Conservation (phyloP, 176 grass and related monocot species). For the Eremochloa ophiuroides region DNA sequence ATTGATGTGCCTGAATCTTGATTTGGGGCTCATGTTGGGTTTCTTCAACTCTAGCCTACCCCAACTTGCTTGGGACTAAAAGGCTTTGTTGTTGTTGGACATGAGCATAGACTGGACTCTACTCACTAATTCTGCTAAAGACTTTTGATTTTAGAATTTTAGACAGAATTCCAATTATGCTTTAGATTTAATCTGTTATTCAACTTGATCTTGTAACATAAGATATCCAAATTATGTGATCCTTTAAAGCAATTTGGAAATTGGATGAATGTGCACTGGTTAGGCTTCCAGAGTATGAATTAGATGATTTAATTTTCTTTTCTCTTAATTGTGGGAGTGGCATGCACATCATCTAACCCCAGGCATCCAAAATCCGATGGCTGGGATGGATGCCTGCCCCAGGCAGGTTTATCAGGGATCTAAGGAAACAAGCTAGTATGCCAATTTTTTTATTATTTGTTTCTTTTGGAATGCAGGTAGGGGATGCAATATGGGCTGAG, state of each 20-base stretch:
- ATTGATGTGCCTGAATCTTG: no score
- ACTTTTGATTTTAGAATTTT: no score
- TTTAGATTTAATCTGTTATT: neutral
- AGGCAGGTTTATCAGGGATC: neutral
- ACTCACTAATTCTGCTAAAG: no score
- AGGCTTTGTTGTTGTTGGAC: no score
- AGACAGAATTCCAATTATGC: no score
- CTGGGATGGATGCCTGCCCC: neutral
- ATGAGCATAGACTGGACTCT: no score
- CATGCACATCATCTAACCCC: neutral
- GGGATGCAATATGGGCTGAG: slow-evolving; percentile 76
- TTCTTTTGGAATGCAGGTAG: slow-evolving; percentile 50
- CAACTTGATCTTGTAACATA: neutral
- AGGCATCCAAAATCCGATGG: neutral
- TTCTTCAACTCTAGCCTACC: no score
- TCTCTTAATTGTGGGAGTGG: neutral
- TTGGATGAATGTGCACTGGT: neutral
- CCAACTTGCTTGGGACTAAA: no score
- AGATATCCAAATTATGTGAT: neutral
- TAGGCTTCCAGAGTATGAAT: neutral
- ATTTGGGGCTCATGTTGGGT: no score
- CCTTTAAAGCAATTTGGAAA: neutral
- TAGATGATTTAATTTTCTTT: neutral
- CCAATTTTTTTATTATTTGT: neutral
- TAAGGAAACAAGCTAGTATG: neutral